Evolutionary conservation across 2,329 filamentous ascomycete genomes (phyloP).

Genomic region (Neofusicoccum sp.): DNA sequence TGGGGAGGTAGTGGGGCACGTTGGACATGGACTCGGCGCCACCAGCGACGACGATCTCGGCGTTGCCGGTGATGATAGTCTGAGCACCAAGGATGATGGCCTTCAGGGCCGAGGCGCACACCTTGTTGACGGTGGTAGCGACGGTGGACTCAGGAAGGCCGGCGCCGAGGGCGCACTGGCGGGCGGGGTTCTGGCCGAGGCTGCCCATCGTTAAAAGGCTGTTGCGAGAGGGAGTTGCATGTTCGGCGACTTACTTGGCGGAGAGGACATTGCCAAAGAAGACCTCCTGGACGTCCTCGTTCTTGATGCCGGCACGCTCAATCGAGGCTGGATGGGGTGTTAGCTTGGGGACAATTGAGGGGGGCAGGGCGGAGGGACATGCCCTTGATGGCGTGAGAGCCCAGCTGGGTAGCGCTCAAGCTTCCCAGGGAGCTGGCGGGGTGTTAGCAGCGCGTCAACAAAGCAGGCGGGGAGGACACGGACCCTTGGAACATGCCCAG

Average conservation of each 20-base stretch:
- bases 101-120: conserved; percentile 94
- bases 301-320: conserved; percentile 81
- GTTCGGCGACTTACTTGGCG: conserved; percentile 67
- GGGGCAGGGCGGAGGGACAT: conserved; percentile 29
- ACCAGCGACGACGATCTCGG: conserved; percentile 87
- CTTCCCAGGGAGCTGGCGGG: conserved; percentile 75
- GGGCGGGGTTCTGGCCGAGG: conserved; percentile 91
- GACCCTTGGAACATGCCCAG: conserved; percentile 94
- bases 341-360: conserved; percentile 21
- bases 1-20: conserved; percentile 90
- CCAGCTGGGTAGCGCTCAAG: conserved; percentile 81
- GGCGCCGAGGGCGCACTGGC: conserved; percentile 87
- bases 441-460: not conserved
- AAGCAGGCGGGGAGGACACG: conserved; percentile 29
- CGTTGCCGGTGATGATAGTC: conserved; percentile 96
- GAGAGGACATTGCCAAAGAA: conserved; percentile 98
- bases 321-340: conserved; percentile 60
- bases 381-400: conserved; percentile 92
- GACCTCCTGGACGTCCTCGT: conserved; percentile 89
- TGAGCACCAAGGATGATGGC: conserved; percentile 91
- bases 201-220: conserved; percentile 47
- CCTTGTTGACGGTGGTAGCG: conserved; percentile 96
- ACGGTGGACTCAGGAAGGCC: conserved; percentile 78
- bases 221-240: not conserved
- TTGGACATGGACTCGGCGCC: conserved; percentile 99